A percentile compares a stretch with the other conserved stretches of the same genome.
phyloP scores from a whole-genome alignment of 805 yeast species.

The Suhomyces vadensis region DNA sequence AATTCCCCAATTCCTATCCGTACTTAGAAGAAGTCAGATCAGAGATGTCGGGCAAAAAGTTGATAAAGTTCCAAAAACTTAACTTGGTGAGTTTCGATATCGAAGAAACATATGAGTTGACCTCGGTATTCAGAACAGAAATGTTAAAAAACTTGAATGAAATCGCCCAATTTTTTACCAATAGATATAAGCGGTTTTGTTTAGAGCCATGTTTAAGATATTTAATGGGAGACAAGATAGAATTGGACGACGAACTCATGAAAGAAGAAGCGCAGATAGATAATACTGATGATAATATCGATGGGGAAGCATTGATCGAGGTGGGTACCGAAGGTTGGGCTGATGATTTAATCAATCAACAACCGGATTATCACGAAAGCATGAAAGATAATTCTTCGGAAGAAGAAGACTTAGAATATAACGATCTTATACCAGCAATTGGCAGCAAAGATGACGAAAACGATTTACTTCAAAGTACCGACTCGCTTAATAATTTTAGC shows the following conservation, averaged over 20 bases:
- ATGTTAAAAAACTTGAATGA: constrained; percentile 53
- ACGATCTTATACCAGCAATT: constrained; percentile 41
- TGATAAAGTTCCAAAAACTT: constrained; percentile 20
- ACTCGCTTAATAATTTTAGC: constrained; percentile 19
- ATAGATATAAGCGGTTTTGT: constrained; percentile 59
- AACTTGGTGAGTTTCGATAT: constrained; percentile 50
- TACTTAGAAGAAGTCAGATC: constrained; percentile 44
- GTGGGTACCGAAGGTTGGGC: constrained; percentile 46
- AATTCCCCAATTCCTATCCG: constrained; percentile 77
- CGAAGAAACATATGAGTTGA: constrained; percentile 77
- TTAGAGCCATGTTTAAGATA: constrained; percentile 77
- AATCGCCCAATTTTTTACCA: constrained; percentile 58
- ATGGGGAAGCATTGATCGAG: constrained; percentile 23
- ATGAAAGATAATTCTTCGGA: constrained; percentile 24
- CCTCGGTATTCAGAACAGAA: constrained; percentile 47
- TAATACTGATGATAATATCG: constrained; percentile 26
- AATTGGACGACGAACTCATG: constrained; percentile 38
- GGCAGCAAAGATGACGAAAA: constrained; percentile 33
- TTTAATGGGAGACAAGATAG: constrained; percentile 76
- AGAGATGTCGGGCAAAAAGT: constrained; percentile 14
- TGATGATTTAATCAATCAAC: constrained; percentile 40
- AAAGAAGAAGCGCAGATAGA: constrained; percentile 21
- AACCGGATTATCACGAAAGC: constrained; percentile 25
- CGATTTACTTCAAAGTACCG: constrained; percentile 26
- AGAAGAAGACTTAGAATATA: constrained; percentile 26